A percentile compares a stretch with the other conserved stretches of the same genome.
These are phyloP conservation scores for Lathyrus aphaca DNA, from an alignment of 306 rosid genomes.

Conservation along the genomic window DNA sequence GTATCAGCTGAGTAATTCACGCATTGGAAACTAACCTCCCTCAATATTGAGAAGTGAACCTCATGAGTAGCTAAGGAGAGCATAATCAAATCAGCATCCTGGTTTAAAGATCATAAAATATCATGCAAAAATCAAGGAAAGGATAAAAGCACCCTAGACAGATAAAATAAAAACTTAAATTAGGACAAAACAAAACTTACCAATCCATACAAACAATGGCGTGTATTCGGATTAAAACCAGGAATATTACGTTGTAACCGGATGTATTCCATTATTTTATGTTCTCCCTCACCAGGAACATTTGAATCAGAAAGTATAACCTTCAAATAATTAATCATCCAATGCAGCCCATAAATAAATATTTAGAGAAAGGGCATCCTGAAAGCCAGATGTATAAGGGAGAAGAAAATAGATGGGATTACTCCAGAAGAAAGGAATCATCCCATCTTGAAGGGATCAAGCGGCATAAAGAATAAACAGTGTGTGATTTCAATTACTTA, in stretches of 20 bases:
- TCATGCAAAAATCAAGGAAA: slow-evolving; percentile 17
- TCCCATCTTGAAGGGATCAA: slow-evolving; percentile 56
- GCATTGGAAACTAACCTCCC: too few relatives aligned
- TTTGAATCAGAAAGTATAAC: slow-evolving; percentile 97
- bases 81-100: slow-evolving; percentile 96
- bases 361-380: slow-evolving; percentile 62
- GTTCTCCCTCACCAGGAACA: slow-evolving; percentile 96
- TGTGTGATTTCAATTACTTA: slow-evolving; percentile 28
- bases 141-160: slow-evolving; percentile 1
- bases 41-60: slow-evolving; percentile 83
- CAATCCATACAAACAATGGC: slow-evolving; percentile 91
- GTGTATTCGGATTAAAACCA: slow-evolving; percentile 87
- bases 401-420: slow-evolving; percentile 43
- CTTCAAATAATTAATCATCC: slow-evolving; percentile 76
- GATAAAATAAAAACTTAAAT: background rate
- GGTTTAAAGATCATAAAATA: slow-evolving; percentile 33
- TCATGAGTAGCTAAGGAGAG: slow-evolving; percentile 86
- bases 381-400: slow-evolving; percentile 38
- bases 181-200: slow-evolving; percentile 68
- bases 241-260: slow-evolving; percentile 75
- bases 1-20: slow-evolving; percentile 18
- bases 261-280: slow-evolving; percentile 86
- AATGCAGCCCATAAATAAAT: slow-evolving; percentile 63
- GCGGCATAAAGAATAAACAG: slow-evolving; percentile 34
- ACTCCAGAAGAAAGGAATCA: slow-evolving; percentile 57